phyloP scores from a whole-genome alignment of 371 early-diverging fungal species.

The Batkoa obscura region DNA sequence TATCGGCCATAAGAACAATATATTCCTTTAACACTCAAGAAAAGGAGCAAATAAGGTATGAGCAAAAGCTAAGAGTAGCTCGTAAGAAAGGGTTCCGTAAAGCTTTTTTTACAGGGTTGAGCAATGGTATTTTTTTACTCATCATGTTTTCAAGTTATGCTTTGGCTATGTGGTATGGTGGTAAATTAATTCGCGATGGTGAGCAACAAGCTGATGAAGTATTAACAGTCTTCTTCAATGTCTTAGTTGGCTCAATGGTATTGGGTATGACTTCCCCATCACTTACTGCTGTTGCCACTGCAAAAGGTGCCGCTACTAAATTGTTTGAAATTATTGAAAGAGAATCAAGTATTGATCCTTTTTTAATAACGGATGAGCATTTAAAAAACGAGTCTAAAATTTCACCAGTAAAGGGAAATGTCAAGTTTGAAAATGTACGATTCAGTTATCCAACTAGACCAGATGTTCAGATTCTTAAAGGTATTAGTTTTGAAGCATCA shows the following conservation, averaged over 20 bases:
- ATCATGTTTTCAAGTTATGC: constrained; percentile 21
- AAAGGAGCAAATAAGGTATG: constrained; percentile 37
- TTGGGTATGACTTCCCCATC: constrained; percentile 28
- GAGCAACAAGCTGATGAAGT: constrained; percentile 21
- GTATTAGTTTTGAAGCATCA: constrained; percentile 14
- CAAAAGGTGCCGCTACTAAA: constrained; percentile 32
- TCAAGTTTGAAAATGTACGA: constrained; percentile 38
- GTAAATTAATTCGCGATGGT: constrained; percentile 23
- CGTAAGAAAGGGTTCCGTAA: constrained; percentile 20
- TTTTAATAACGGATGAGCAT: constrained; percentile 30
- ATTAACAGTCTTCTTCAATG: constrained; percentile 39
- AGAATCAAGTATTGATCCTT: constrained; percentile 30
- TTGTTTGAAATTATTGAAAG: constrained; percentile 61
- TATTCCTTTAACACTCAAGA: constrained; percentile 53
- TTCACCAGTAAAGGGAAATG: constrained; percentile 23
- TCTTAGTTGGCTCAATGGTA: constrained; percentile 30
- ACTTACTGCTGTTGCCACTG: constrained; percentile 30
- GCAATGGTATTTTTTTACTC: constrained; percentile 21
- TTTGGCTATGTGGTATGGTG: constrained; percentile 62
- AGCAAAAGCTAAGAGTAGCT: constrained; percentile 22
- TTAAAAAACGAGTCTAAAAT: constrained; percentile 26
- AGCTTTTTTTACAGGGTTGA: constrained; percentile 22
- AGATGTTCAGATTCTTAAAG: constrained; percentile 33
- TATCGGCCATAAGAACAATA: constrained; percentile 66
- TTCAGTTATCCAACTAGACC: constrained; percentile 55